phyloP scores from a whole-genome alignment of 2,329 filamentous ascomycete genomes.

The Xylaria sp. region DNA sequence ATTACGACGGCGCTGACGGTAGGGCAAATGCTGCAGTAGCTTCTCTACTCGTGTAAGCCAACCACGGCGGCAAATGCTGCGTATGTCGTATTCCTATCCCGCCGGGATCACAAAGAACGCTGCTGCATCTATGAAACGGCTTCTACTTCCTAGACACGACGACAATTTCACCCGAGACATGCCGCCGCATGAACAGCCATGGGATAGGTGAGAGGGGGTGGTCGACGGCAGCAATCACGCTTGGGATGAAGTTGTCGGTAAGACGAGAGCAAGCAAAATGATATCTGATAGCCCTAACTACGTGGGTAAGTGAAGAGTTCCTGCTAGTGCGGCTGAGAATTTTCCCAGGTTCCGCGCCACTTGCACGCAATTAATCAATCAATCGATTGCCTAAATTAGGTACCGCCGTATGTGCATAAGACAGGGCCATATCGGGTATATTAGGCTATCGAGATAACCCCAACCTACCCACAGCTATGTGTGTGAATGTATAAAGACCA shows the following conservation, averaged over 20 bases:
- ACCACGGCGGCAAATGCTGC: conserved; percentile 1
- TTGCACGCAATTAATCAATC: neutral
- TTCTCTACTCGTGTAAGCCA: conserved; percentile 1
- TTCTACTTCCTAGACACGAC: neutral
- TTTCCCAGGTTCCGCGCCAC: conserved; percentile 11
- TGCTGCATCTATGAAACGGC: conserved; percentile 10
- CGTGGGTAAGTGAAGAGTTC: neutral
- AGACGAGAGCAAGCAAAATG: neutral
- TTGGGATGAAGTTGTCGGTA: neutral
- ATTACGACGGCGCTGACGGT: neutral
- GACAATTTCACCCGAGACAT: neutral
- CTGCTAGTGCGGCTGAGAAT: conserved; percentile 23
- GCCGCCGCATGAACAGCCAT: neutral
- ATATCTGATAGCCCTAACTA: conserved; percentile 5
- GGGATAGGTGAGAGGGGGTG: neutral
- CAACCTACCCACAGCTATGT: neutral
- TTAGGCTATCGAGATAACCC: neutral
- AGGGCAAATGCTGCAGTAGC: conserved; percentile 10
- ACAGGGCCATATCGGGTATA: neutral
- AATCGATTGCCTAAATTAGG: neutral
- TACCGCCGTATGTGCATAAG: neutral
- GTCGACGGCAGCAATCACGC: neutral
- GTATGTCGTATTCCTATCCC: neutral
- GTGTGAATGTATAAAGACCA: neutral
- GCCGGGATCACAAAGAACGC: conserved; percentile 1